Conservation (phyloP, 106 monocot species). For the Acanthochlamys bracteata region DNA sequence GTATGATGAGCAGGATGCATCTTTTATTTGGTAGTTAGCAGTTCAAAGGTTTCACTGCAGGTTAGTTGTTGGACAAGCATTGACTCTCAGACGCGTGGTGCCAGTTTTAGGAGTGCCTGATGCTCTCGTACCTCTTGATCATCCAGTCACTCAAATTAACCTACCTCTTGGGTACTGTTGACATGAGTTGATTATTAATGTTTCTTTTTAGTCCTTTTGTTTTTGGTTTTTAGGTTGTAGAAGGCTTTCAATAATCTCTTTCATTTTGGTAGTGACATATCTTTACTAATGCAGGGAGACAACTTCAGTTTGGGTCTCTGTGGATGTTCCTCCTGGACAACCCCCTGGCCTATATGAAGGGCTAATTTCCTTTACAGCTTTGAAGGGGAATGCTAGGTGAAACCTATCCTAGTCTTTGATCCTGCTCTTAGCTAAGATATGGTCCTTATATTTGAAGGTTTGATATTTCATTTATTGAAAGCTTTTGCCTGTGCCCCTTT, state of each 20-base stretch:
- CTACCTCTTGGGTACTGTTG: conserved; percentile 78
- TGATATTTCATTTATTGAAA: too few relatives aligned
- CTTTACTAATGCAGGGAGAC: conserved; percentile 55
- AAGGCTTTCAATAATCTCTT: background rate
- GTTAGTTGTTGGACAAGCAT: conserved; percentile 56
- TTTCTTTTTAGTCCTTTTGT: background rate
- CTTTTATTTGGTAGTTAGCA: conserved; percentile 6
- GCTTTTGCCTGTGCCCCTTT: too few relatives aligned
- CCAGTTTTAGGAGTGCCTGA: conserved; percentile 97
- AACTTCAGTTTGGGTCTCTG: conserved; percentile 73
- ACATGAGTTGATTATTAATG: conserved; percentile 7
- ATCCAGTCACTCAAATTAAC: conserved; percentile 64
- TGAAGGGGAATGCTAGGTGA: conserved; percentile 50
- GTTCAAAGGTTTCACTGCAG: conserved; percentile 29
- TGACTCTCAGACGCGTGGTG: conserved; percentile 71
- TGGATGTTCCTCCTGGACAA: conserved; percentile 78
- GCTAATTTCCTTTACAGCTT: conserved; percentile 58
- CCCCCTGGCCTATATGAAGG: conserved; percentile 95
- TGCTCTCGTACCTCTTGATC: conserved; percentile 98
- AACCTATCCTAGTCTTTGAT: too few relatives aligned
- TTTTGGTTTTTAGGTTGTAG: conserved; percentile 1
- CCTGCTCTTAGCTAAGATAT: too few relatives aligned
- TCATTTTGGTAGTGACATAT: conserved; percentile 3
- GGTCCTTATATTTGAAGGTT: too few relatives aligned
- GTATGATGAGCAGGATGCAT: background rate